Conservation (phyloP, 805 yeast genomes). For the Clavispora carvajalis region DNA sequence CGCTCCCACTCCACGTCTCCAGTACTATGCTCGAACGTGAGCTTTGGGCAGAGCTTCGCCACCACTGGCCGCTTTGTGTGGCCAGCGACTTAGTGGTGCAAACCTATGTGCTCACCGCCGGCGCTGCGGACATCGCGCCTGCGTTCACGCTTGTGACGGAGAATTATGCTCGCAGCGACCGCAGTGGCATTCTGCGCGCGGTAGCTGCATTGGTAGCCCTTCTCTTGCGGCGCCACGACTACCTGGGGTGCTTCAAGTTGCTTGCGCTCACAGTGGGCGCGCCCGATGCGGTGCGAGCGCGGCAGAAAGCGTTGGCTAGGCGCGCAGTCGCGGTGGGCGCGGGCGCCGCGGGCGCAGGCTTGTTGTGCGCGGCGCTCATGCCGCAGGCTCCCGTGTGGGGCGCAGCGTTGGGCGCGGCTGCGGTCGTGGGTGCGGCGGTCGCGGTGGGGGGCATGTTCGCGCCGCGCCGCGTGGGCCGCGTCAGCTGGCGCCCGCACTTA, state of each 20-base stretch:
- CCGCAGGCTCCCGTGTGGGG: background rate
- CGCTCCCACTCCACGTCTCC: slow-evolving; percentile 8
- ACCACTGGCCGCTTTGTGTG: slow-evolving; percentile 8
- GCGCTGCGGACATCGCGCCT: slow-evolving; percentile 2
- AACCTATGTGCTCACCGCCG: slow-evolving; percentile 6
- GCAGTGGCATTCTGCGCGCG: background rate
- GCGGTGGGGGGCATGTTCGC: slow-evolving; percentile 1
- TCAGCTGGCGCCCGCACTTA: slow-evolving; percentile 35
- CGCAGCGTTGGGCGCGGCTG: background rate
- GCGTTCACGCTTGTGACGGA: slow-evolving; percentile 10
- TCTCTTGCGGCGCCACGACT: slow-evolving; percentile 10
- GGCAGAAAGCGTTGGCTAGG: background rate
- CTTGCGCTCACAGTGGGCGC: slow-evolving; percentile 8
- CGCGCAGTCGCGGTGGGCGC: background rate
- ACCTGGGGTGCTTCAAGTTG: slow-evolving; percentile 12
- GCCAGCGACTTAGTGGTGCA: slow-evolving; percentile 8
- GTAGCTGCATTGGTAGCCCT: slow-evolving; percentile 7
- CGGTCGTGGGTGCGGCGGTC: background rate
- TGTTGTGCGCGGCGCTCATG: background rate
- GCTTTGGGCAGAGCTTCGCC: slow-evolving; percentile 11
- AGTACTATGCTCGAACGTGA: slow-evolving; percentile 11
- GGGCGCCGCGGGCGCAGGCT: background rate
- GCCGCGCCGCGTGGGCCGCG: slow-evolving; percentile 15
- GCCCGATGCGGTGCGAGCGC: background rate
- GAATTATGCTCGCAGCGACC: slow-evolving; percentile 1